Base-by-base conservation (phyloP, 768 basidiomycete genomes). In the Megacollybia marginata region DNA sequence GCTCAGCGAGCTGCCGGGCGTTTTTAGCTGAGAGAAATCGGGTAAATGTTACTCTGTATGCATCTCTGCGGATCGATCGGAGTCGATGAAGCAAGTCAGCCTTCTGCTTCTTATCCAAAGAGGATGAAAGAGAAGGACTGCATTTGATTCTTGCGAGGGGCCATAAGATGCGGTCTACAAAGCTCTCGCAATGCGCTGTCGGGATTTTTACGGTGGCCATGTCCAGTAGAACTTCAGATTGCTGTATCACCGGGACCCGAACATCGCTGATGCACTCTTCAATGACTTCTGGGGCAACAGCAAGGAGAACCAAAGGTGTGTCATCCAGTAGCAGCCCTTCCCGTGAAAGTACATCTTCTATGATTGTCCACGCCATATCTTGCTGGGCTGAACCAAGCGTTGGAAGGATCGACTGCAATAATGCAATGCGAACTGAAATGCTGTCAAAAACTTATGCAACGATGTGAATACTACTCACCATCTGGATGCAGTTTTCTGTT, bases 401-500 rank as follows among this genome's bases (percentile, higher is more conserved):
- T 18, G 53, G 53, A 19, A 57, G 18, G 19, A 57, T 49, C 34
- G 55, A 57, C 53, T 57, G 55, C 7, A 57, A 32, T 23, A 57
- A 40, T 34, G 51, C 55, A 42, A 57, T 54, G 28, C 55, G 55
- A 19, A 57, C 55, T 57, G 42, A 44, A 45, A 50, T 48, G 48
- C 10, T 19, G 35, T 42, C 47, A 50, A 46, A 33, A 43, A 49
- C 15, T 19, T 42, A 33, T 45, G 28, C 48, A n/a, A 33, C 32
- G 19, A 44, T 48, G 10, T 19, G 28, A 48, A 13, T 51, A 31
- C n/a, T 33, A 43, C 55, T 54, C 53, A 57, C 55, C 55, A 48
- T 57, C 55, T 45, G 54, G 55, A 52, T 57, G 53, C 51, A 57
- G 44, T 45, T 42, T 48, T 20, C 55, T 47, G 43, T 50, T 48